These are phyloP conservation scores for Colletotrichum agaves DNA, from an alignment of 2,329 filamentous ascomycete species.

Conservation along the genomic window DNA sequence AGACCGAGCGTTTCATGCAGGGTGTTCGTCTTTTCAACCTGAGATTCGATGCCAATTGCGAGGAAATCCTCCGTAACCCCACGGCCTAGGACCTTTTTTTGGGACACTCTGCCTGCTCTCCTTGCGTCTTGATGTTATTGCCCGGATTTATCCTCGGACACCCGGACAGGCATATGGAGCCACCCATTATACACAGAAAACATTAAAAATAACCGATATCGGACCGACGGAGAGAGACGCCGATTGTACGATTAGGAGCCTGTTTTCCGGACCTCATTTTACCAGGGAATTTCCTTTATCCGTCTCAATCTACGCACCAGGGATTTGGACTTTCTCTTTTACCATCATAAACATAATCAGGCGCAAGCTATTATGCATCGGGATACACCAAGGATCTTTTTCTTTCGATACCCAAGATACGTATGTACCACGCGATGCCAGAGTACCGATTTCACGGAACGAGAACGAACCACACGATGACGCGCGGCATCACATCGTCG, in stretches of 20 bases:
- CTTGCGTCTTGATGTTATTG: conserved; percentile 18
- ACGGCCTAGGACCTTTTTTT: conserved; percentile 46
- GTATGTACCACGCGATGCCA: conserved; percentile 14
- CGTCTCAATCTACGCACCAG: conserved; percentile 19
- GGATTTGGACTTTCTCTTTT: conserved; percentile 36
- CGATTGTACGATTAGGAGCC: conserved; percentile 38
- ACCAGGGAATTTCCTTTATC: conserved; percentile 31
- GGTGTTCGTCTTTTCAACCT: conserved; percentile 89
- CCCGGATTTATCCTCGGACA: conserved; percentile 13
- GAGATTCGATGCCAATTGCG: conserved; percentile 95
- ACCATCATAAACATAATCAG: conserved; percentile 37
- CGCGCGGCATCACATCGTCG: conserved; percentile 26
- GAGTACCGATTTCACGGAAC: conserved; percentile 19
- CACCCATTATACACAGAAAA: conserved; percentile 2
- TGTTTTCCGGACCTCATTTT: conserved; percentile 34
- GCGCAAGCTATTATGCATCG: conserved; percentile 38
- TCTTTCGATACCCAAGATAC: conserved; percentile 40
- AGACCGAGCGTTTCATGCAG: conserved; percentile 93
- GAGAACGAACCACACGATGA: conserved; percentile 34
- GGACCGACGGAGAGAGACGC: conserved; percentile 32
- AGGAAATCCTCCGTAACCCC: conserved; percentile 80
- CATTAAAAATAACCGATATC: conserved; percentile 30
- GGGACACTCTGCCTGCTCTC: conserved; percentile 37
- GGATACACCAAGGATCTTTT: conserved; percentile 36
- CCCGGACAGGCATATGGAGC: conserved; percentile 16